These are phyloP conservation scores for Planoprotostelium fungivorum DNA, from an alignment of 78 protist species.

Conservation along the genomic window DNA sequence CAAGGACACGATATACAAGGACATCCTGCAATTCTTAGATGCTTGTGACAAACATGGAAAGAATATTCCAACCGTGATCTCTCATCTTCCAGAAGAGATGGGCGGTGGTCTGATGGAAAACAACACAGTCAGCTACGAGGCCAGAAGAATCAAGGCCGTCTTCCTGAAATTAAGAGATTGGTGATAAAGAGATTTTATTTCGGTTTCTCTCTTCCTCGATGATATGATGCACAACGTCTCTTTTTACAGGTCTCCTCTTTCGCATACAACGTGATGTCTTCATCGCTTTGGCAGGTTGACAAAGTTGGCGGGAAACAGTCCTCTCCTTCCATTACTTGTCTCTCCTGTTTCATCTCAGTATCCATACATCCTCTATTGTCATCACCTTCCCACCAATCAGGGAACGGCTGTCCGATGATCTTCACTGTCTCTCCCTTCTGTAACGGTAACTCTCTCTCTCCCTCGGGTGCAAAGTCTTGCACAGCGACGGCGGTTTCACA, in stretches of 20 bases:
- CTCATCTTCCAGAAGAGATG: neutral
- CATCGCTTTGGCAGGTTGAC: neutral
- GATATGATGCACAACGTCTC: too few species aligned
- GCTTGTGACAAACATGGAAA: slow-evolving; percentile 52
- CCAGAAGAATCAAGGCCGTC: slow-evolving; percentile 33
- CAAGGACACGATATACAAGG: slow-evolving; percentile 33
- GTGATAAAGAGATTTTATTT: neutral
- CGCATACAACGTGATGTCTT: too few species aligned
- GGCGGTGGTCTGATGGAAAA: neutral
- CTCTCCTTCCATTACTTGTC: neutral
- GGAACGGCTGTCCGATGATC: neutral
- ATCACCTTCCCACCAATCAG: neutral
- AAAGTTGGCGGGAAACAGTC: neutral
- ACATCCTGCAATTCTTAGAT: slow-evolving; percentile 67
- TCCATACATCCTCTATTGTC: neutral
- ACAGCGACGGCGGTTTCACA: neutral
- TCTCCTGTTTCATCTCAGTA: neutral
- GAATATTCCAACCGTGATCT: slow-evolving; percentile 25
- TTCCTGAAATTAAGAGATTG: neutral
- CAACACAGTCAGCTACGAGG: slow-evolving; percentile 50
- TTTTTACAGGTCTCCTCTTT: too few species aligned
- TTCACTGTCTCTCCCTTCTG: neutral
- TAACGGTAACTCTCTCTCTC: neutral
- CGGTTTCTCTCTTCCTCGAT: too few species aligned
- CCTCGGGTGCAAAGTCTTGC: neutral